Percentiles rank a stretch among this genome's conserved stretches.
Conservation (phyloP, 2,329 filamentous ascomycete genomes). For the Ophiostoma angusticollis region DNA sequence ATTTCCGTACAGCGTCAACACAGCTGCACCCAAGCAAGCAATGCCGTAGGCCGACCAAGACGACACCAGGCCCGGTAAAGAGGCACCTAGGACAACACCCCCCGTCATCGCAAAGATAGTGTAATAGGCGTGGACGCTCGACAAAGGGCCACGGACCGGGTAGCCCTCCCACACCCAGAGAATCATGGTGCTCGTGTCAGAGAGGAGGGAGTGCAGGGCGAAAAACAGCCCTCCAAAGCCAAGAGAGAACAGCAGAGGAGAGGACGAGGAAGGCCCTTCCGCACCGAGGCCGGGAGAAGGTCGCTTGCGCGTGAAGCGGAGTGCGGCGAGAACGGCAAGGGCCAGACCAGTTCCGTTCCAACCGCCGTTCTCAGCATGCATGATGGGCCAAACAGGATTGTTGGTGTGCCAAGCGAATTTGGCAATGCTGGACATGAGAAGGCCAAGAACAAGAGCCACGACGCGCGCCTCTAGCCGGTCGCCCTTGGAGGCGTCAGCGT, state of each 20-base stretch:
- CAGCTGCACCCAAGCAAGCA: constrained; percentile 64
- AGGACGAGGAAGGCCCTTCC: constrained; percentile 9
- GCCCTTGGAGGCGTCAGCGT: constrained; percentile 61
- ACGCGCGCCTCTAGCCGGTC: constrained; percentile 69
- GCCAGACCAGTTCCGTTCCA: constrained; percentile 77
- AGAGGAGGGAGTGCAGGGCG: constrained; percentile 79
- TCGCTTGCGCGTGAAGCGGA: constrained; percentile 59
- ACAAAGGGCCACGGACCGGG: constrained; percentile 74
- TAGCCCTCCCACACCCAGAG: constrained; percentile 97
- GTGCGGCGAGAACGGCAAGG: constrained; percentile 60
- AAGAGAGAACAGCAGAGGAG: constrained; percentile 46
- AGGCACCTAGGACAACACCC: constrained; percentile 66
- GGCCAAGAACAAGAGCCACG: constrained; percentile 65
- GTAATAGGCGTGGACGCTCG: constrained; percentile 78
- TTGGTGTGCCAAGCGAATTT: constrained; percentile 93
- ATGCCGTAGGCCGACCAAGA: constrained; percentile 70
- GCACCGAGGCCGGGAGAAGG: constrained; percentile 31
- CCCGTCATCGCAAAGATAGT: constrained; percentile 79
- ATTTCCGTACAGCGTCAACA: constrained; percentile 64
- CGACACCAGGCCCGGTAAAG: constrained; percentile 54
- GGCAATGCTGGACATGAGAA: constrained; percentile 73
- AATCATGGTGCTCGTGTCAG: constrained; percentile 98
- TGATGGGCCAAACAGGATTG: constrained; percentile 92
- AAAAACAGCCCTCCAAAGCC: constrained; percentile 80
- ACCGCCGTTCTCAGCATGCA: constrained; percentile 80